Conservation (phyloP, 192 early-diverging fungal genomes). For the Allomyces macrogynus region DNA sequence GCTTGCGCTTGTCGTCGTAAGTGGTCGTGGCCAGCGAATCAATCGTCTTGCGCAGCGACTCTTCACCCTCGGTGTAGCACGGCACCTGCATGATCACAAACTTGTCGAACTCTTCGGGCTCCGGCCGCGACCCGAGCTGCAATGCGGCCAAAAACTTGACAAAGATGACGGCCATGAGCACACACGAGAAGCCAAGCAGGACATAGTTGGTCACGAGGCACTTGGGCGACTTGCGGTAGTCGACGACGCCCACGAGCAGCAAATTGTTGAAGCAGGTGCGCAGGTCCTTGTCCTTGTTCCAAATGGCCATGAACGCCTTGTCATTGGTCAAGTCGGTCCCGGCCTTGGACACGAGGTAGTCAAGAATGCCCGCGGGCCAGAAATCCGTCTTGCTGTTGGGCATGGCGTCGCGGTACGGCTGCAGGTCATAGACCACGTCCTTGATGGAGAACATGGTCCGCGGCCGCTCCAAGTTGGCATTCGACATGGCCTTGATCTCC, state of each 20-base stretch:
- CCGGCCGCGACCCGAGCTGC: conserved; percentile 47
- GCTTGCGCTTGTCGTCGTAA: conserved; percentile 73
- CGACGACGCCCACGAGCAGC: conserved; percentile 65
- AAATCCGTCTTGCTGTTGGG: neutral
- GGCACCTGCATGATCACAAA: conserved; percentile 90
- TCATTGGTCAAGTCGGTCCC: neutral
- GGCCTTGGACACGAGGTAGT: neutral
- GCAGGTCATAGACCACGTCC: conserved; percentile 50
- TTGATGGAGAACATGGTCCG: conserved; percentile 39
- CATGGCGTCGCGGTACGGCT: conserved; percentile 7
- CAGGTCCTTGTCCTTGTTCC: neutral
- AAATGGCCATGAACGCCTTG: neutral
- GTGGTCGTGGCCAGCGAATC: conserved; percentile 53
- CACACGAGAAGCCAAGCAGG: conserved; percentile 45
- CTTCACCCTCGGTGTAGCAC: conserved; percentile 84
- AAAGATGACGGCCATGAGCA: conserved; percentile 62
- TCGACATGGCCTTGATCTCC: neutral
- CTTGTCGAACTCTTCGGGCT: conserved; percentile 76
- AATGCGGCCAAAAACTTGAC: conserved; percentile 63
- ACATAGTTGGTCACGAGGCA: conserved; percentile 75
- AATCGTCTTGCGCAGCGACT: conserved; percentile 62
- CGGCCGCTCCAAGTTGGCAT: conserved; percentile 8
- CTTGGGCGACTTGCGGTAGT: conserved; percentile 50
- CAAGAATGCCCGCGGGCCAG: neutral
- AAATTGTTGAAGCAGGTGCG: conserved; percentile 51